Conservation (phyloP, 257 asterid genomes). For the Nicotiana tabacum region DNA sequence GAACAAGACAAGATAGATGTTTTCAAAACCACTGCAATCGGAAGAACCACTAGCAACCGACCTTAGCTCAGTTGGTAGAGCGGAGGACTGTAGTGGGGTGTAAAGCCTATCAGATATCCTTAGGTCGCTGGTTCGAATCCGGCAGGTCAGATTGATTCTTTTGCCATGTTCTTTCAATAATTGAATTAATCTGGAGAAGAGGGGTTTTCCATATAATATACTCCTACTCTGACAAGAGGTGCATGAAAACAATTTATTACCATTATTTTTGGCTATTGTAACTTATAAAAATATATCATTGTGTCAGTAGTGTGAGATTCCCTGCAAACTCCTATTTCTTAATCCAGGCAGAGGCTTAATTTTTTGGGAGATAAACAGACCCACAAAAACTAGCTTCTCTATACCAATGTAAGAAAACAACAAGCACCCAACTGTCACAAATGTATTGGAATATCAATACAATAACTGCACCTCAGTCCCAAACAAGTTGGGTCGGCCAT, state of each 20-base stretch:
- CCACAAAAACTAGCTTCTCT: not conserved
- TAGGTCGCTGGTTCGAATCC: constrained; percentile 50
- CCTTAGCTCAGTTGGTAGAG: constrained; percentile 17
- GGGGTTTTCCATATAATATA: not conserved
- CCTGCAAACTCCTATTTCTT: not conserved
- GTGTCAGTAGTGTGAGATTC: not conserved
- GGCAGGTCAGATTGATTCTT: constrained; percentile 33
- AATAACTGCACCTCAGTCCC: too few species aligned
- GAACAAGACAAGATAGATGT: not conserved
- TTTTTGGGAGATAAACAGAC: not conserved
- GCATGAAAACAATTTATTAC: not conserved
- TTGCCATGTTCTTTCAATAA: not conserved
- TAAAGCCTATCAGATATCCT: constrained; percentile 5
- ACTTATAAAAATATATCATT: not conserved
- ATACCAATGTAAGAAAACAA: not conserved
- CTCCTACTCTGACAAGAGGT: not conserved
- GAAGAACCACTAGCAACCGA: not conserved
- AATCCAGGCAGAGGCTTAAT: not conserved
- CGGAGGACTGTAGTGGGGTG: constrained; percentile 13
- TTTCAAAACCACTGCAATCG: not conserved
- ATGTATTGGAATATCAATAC: not conserved
- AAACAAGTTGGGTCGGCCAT: too few species aligned
- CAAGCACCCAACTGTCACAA: not conserved
- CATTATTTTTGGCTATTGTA: not conserved
- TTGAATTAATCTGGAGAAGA: not conserved